Evolutionary conservation across 2,329 filamentous ascomycete species (phyloP).

Genomic region (Botrytis fragariae): DNA sequence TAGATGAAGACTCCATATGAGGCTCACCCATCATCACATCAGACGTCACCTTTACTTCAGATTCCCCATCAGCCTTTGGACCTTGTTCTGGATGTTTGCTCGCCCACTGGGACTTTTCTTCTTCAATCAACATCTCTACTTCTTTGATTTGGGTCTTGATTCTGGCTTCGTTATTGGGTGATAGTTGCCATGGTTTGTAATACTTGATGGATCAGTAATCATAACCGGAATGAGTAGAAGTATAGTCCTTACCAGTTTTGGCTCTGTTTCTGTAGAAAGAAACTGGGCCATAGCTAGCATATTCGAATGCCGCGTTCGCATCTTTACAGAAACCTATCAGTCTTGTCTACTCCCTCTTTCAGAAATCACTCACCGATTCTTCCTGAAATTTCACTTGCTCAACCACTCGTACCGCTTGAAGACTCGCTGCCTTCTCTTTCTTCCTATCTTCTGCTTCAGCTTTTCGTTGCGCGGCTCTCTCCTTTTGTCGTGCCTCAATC

Average conservation of each 20-base stretch:
- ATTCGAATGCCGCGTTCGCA: slow-evolving; percentile 71
- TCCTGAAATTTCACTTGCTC: slow-evolving; percentile 76
- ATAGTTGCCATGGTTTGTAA: slow-evolving; percentile 80
- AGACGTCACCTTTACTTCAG: slow-evolving; percentile 31
- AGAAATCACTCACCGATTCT: slow-evolving; percentile 61
- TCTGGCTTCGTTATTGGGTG: slow-evolving; percentile 62
- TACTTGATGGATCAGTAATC: slow-evolving; percentile 54
- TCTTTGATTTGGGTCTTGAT: slow-evolving; percentile 70
- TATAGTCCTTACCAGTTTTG: slow-evolving; percentile 62
- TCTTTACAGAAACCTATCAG: slow-evolving; percentile 22
- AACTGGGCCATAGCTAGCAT: slow-evolving; percentile 70
- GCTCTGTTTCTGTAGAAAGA: slow-evolving; percentile 68
- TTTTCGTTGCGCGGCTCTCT: slow-evolving; percentile 70
- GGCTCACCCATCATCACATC: slow-evolving; percentile 47
- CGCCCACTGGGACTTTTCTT: slow-evolving; percentile 64
- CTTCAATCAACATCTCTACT: slow-evolving; percentile 60
- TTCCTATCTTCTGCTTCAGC: slow-evolving; percentile 67
- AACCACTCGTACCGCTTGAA: slow-evolving; percentile 58
- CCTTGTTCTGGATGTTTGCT: slow-evolving; percentile 42
- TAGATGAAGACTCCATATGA: slow-evolving; percentile 42
- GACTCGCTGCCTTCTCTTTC: slow-evolving; percentile 61
- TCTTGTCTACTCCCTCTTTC: background rate
- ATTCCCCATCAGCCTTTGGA: slow-evolving; percentile 31
- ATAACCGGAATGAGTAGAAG: background rate
- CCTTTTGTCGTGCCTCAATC: slow-evolving; percentile 78